Percentiles rank a stretch among this genome's conserved stretches.
phyloP scores from a whole-genome alignment of 495 filamentous ascomycete genomes.

The Penicillium cataractarum region DNA sequence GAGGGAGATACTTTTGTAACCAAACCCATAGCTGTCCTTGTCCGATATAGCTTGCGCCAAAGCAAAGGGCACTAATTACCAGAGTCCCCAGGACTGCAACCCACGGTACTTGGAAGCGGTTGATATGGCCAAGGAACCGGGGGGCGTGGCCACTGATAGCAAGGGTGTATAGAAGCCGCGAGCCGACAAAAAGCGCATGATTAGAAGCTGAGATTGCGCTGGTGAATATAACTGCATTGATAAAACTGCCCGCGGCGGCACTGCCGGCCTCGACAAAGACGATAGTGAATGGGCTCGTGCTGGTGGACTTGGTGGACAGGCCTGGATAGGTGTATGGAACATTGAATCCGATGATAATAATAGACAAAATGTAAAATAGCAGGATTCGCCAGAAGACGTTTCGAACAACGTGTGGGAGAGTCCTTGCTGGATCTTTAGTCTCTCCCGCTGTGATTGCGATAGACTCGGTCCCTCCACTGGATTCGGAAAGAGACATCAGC shows the following conservation, averaged over 20 bases:
- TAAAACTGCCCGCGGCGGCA: slow-evolving; percentile 52
- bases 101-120: slow-evolving; percentile 60
- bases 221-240: slow-evolving; percentile 60
- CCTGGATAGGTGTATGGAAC: slow-evolving; percentile 55
- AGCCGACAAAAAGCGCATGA: slow-evolving; percentile 58
- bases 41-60: slow-evolving; percentile 63
- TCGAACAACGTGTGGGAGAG: slow-evolving; percentile 50
- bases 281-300: slow-evolving; percentile 56
- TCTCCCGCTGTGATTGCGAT: slow-evolving; percentile 61
- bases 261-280: slow-evolving; percentile 55
- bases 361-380: slow-evolving; percentile 54
- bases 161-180: slow-evolving; percentile 53
- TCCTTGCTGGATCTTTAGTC: slow-evolving; percentile 51
- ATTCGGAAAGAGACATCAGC: not conserved
- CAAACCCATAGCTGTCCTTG: slow-evolving; percentile 61
- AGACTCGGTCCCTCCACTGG: slow-evolving; percentile 56
- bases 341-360: slow-evolving; percentile 55
- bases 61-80: slow-evolving; percentile 58
- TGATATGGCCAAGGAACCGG: slow-evolving; percentile 51
- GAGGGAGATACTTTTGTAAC: slow-evolving; percentile 46
- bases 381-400: slow-evolving; percentile 59
- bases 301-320: slow-evolving; percentile 40
- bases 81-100: slow-evolving; percentile 59
- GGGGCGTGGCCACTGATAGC: slow-evolving; percentile 51
- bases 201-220: slow-evolving; percentile 55